Base-by-base conservation (phyloP, 768 basidiomycete species). In the Leccinellum albellum region DNA sequence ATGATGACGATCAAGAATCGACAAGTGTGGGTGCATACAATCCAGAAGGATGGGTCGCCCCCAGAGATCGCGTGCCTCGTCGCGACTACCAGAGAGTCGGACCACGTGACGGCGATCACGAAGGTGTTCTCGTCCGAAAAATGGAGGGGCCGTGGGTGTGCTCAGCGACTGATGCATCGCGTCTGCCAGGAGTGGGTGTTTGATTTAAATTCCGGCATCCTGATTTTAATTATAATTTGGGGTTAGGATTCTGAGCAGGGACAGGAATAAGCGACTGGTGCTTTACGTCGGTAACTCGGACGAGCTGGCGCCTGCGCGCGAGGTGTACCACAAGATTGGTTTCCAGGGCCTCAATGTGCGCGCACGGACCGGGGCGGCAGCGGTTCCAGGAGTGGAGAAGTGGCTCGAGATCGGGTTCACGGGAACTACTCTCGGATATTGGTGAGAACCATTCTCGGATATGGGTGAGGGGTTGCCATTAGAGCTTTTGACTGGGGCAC, bases 41-140 rank as follows among this genome's bases (percentile, higher is more conserved):
- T 83, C 4, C 63, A 67, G 37, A 28, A 55, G 42, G 57, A 0
- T 0, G 69, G 60, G 2, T 63, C 45, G 50, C 46, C 51, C 0
- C 55, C 71, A 5, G 76, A 78, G 26, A 78, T 89, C 17, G 85
- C 87, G 0, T 89, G 79, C 13, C 81, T 90, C 31, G 84, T 84
- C 3, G 88, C 88, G 3, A 82, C 80, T n/a, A 88, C 88, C 1
- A 74, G 88, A 9, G 82, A 83, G 59, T 83, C 77, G 26, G 74
- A 77, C 1, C 74, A 63, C 6, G 78, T 87, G 23, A 81, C 82
- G 3, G 81, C 86, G 0, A 83, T 92, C 46, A 86, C 86, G 48
- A 91, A 91, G 68, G 89, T 91, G 0, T 87, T 76, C 65, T 90
- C 89, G 0, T 71, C 78, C 45, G 75, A 79, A 0, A 37, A 62